Conservation (phyloP, 148 eudicot genomes). For the Arctostaphylos glauca region DNA sequence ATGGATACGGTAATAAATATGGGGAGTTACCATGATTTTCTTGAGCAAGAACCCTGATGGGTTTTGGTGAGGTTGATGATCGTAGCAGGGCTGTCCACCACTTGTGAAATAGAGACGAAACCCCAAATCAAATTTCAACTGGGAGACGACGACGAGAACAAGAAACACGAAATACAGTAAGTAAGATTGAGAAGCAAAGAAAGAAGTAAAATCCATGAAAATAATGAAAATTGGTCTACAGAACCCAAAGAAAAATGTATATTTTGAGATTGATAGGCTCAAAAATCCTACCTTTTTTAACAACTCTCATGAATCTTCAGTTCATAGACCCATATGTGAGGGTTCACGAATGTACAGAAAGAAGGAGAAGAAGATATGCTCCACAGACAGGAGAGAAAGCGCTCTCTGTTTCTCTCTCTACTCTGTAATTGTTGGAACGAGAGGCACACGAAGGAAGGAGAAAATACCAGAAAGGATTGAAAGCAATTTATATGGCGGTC, state of each 20-base stretch:
- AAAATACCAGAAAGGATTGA: slow-evolving; percentile 13
- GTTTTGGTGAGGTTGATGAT: neutral
- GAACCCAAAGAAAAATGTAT: neutral
- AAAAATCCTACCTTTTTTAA: neutral
- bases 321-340: neutral
- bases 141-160: neutral
- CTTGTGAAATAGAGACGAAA: neutral
- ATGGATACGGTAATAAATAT: neutral
- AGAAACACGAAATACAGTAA: neutral
- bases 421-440: slow-evolving; percentile 1
- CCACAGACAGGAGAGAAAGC: neutral
- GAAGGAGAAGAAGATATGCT: neutral
- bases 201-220: neutral
- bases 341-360: neutral
- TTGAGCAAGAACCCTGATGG: neutral
- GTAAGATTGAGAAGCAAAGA: neutral
- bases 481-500: slow-evolving; percentile 24
- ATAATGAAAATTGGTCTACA: neutral
- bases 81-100: neutral
- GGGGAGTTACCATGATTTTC: slow-evolving; percentile 7
- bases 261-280: neutral
- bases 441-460: slow-evolving; percentile 18
- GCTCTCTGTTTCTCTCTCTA: neutral
- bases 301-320: neutral
- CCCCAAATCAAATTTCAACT: neutral